Base-by-base conservation (phyloP, 208 protist genomes). In the Acanthamoeba lugdunensis region DNA sequence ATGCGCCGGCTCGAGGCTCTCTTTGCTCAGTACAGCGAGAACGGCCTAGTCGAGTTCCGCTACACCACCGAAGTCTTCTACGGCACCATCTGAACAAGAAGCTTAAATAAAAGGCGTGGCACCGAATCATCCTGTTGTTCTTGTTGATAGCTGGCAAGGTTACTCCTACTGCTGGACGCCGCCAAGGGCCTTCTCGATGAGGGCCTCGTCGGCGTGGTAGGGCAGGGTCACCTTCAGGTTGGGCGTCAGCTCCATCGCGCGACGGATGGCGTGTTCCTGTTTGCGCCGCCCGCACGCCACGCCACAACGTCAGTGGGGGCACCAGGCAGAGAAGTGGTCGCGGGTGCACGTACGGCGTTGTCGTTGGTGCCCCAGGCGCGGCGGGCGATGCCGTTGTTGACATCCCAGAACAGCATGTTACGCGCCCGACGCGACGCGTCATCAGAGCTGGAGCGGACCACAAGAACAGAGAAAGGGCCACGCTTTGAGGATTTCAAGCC, bases 321-420 rank as follows among this genome's bases (percentile, higher is more conserved):
- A 1, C 48, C 7, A 33, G 14, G 13, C 11, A 48, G 9, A 25
- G 11, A 28, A 5, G 28, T 21, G 25, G 25, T 77, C 25, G 23
- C 18, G 13, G 48, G 9, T 7, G 48, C 6, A 25, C 58, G 85
- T 82, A 96, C 81, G 8, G 97, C 98, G 84, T 97, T 98, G 63
- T 96, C 95, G 93, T 98, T 97, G 30, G 97, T 94, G 8, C 96
- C 92, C 98, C 98, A 98, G 37, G 96, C 95, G 41, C 98, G 94
- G 37, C 98, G 94, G 8, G 96, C 50, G 23, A 96, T 94, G 63
- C 97, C 98, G 94, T 98, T 98, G 54, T 97, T 94, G 18, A 98
- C 98, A 82, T 98, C 98, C 97, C 97, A 98, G 45, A 94, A 79
- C n/a, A 98, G 95, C 97, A 98, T 98, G 45, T 94, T 45, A 45